Evolutionary conservation across 2,329 filamentous ascomycete genomes (phyloP).

Genomic region (Stagonosporopsis chrysanthemi): DNA sequence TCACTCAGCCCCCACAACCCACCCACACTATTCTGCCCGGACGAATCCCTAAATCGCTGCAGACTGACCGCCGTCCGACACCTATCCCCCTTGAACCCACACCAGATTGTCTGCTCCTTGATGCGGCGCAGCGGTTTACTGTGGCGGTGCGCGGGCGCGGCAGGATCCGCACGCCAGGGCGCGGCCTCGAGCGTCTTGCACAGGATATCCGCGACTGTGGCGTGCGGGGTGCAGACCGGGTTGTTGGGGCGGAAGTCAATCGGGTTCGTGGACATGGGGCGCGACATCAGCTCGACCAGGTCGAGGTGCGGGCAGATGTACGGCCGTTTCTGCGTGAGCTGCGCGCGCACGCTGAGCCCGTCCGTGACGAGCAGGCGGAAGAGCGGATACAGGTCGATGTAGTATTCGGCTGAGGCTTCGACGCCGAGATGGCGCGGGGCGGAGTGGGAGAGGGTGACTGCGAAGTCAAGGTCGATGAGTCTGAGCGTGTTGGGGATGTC

Average conservation of each 20-base stretch:
- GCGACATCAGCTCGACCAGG: not conserved
- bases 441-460: not conserved
- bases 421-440: not conserved
- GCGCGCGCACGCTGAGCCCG: not conserved
- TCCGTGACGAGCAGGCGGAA: not conserved
- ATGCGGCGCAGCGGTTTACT: not conserved
- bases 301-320: slow-evolving; percentile 4
- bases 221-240: not conserved
- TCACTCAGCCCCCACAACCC: slow-evolving; percentile 1
- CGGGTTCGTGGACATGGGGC: not conserved
- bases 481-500: not conserved
- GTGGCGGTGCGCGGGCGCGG: not conserved
- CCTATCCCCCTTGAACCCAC: not conserved
- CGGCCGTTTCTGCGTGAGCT: not conserved
- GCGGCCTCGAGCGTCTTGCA: not conserved
- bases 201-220: not conserved
- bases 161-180: not conserved
- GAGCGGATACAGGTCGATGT: not conserved
- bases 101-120: slow-evolving; percentile 6
- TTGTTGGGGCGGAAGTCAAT: not conserved
- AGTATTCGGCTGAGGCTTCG: slow-evolving; percentile 1
- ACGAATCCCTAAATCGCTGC: not conserved
- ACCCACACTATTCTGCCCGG: not conserved
- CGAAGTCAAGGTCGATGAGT: not conserved
- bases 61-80: not conserved